A percentile compares a stretch with the other conserved stretches of the same genome.
phyloP scores from a whole-genome alignment of 768 basidiomycete genomes.

The Mycena galopus region DNA sequence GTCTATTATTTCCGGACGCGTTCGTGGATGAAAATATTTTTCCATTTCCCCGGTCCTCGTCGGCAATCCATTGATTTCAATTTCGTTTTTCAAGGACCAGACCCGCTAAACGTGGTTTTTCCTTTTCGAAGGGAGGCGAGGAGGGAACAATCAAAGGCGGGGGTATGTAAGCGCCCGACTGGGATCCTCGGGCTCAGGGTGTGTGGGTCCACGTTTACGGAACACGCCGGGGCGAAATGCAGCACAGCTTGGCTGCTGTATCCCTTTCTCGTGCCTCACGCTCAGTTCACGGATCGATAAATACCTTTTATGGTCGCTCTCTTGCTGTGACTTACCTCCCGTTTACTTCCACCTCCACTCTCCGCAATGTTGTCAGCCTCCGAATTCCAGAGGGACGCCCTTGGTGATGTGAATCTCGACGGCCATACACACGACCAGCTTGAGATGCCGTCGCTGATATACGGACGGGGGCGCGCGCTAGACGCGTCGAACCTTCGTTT shows the following conservation, averaged over 20 bases:
- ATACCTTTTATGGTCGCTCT: slow-evolving; percentile 19
- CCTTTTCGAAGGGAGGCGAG: too few relatives aligned
- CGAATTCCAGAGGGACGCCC: slow-evolving; percentile 1
- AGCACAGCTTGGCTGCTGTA: slow-evolving; percentile 5
- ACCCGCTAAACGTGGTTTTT: not conserved
- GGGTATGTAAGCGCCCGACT: not conserved
- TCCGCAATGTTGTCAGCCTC: slow-evolving; percentile 15
- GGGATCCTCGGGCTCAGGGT: slow-evolving; percentile 13
- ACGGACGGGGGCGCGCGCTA: slow-evolving; percentile 7
- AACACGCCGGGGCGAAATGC: not conserved
- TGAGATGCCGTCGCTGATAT: not conserved
- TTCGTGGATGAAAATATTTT: not conserved
- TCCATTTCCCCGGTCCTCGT: not conserved
- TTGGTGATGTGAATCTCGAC: not conserved
- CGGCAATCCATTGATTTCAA: too few relatives aligned
- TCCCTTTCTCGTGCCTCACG: not conserved
- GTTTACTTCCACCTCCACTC: not conserved
- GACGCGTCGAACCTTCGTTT: not conserved
- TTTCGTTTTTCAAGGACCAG: not conserved
- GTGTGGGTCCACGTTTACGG: slow-evolving; percentile 19
- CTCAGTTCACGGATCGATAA: slow-evolving; percentile 10
- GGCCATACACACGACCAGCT: not conserved
- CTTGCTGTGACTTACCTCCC: slow-evolving; percentile 1
- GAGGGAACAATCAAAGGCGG: not conserved
- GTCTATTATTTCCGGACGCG: slow-evolving; percentile 8